Conservation (phyloP, 1,284 basidiomycete genomes). For the Schizophyllum commune region DNA sequence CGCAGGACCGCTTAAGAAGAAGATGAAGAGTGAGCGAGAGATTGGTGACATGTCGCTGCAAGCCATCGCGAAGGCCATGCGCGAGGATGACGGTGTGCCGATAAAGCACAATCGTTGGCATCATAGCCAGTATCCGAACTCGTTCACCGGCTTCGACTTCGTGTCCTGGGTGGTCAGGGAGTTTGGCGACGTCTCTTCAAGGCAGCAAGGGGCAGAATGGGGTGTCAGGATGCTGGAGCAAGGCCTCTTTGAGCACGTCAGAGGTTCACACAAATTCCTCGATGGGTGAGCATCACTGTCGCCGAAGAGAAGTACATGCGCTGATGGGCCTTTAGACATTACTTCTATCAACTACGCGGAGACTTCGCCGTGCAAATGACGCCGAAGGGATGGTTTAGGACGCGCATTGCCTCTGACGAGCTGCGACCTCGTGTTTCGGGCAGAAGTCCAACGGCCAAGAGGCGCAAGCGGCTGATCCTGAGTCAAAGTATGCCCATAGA, state of each 20-base stretch:
- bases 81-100: constrained; percentile 67
- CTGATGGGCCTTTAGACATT: constrained; percentile 45
- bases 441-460: constrained; percentile 31
- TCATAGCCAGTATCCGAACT: constrained; percentile 56
- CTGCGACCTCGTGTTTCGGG: neutral
- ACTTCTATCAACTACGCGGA: constrained; percentile 78
- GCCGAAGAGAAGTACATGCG: constrained; percentile 4
- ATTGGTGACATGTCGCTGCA: constrained; percentile 54
- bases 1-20: constrained; percentile 65
- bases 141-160: constrained; percentile 82
- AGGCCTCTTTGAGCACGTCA: constrained; percentile 79
- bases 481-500: constrained; percentile 87
- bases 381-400: constrained; percentile 62
- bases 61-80: constrained; percentile 70
- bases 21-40: constrained; percentile 67
- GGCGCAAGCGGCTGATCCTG: constrained; percentile 65
- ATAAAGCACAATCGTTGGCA: constrained; percentile 80
- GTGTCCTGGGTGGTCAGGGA: constrained; percentile 83
- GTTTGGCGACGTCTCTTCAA: constrained; percentile 76
- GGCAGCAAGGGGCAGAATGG: constrained; percentile 75
- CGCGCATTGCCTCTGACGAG: constrained; percentile 15
- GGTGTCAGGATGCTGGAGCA: constrained; percentile 68
- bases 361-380: constrained; percentile 68
- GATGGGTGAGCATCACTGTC: constrained; percentile 59
- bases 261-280: constrained; percentile 71